Evolutionary conservation across 2,329 filamentous ascomycete genomes (phyloP).

Genomic region (Xylariaceae sp.): DNA sequence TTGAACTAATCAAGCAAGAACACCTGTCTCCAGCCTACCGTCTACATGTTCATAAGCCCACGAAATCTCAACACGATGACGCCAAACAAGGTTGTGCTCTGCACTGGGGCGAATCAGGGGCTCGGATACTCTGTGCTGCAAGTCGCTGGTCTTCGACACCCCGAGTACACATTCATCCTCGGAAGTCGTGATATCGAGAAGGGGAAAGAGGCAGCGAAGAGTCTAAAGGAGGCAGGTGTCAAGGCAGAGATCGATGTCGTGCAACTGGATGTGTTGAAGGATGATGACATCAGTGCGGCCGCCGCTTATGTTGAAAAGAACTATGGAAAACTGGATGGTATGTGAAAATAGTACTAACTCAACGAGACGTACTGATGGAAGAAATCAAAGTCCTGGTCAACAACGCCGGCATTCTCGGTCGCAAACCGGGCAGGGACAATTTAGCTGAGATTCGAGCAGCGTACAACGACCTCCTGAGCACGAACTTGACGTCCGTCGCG

Average conservation of each 20-base stretch:
- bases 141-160: slow-evolving; percentile 1
- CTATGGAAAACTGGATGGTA: slow-evolving; percentile 5
- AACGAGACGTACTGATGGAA: not conserved
- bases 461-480: slow-evolving; percentile 2
- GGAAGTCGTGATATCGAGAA: slow-evolving; percentile 1
- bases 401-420: slow-evolving; percentile 7
- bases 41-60: too few relatives aligned
- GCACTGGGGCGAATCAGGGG: slow-evolving; percentile 9
- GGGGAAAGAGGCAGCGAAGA: slow-evolving; percentile 1
- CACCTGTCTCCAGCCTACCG: too few relatives aligned
- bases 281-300: slow-evolving; percentile 5
- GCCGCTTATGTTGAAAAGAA: slow-evolving; percentile 2
- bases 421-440: not conserved
- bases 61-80: not conserved
- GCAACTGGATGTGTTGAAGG: slow-evolving; percentile 9
- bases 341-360: not conserved
- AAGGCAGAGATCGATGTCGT: slow-evolving; percentile 6
- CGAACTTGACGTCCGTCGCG: slow-evolving; percentile 4
- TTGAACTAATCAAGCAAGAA: too few relatives aligned
- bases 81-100: slow-evolving; percentile 2
- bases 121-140: slow-evolving; percentile 2
- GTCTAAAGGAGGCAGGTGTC: not conserved
- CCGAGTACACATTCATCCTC: slow-evolving; percentile 4
- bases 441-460: not conserved
- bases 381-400: slow-evolving; percentile 6